These are phyloP conservation scores for Suhomyces kilbournensis DNA, from an alignment of 805 yeast species.

Conservation along the genomic window DNA sequence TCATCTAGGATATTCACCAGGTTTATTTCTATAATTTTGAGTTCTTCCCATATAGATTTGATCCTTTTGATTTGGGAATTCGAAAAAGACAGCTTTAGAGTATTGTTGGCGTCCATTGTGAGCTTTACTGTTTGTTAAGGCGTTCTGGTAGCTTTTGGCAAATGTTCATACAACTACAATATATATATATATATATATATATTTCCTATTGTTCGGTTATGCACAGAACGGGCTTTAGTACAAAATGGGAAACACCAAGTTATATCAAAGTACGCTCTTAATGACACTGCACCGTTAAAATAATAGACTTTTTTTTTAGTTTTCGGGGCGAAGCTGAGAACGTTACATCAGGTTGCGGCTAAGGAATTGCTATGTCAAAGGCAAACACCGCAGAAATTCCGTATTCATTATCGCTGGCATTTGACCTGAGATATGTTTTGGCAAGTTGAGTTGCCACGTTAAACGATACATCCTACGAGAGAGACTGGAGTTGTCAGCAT, in stretches of 20 bases:
- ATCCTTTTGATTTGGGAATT: neutral
- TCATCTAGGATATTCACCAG: neutral
- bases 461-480: neutral
- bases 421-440: neutral
- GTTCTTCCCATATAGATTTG: neutral
- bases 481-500: neutral
- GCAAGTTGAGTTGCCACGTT: neutral
- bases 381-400: neutral
- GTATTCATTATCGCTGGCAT: neutral
- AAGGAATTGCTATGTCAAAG: neutral
- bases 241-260: neutral
- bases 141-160: neutral
- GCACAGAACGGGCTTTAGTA: neutral
- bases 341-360: neutral
- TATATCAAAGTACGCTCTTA: neutral
- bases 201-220: neutral
- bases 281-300: neutral
- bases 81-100: neutral
- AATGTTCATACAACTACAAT: neutral
- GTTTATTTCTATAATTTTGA: neutral
- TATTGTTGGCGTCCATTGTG: neutral
- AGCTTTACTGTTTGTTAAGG: neutral
- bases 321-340: neutral
- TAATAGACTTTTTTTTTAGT: neutral
- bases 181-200: neutral